phyloP scores from a whole-genome alignment of 148 eudicot genomes.

The Camellia sinensis region DNA sequence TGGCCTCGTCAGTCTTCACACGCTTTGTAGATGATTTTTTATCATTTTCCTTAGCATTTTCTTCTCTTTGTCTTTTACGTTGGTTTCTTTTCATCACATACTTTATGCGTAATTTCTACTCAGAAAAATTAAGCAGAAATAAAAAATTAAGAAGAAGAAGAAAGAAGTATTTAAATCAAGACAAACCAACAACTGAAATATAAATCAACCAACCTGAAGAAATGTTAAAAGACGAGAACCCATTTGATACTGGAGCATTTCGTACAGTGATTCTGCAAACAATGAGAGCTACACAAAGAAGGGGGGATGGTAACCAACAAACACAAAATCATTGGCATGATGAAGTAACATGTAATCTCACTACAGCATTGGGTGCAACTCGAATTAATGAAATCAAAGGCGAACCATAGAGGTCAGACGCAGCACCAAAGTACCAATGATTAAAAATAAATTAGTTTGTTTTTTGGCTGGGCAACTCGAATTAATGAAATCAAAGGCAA shows the following conservation, averaged over 20 bases:
- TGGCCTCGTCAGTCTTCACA: constrained; percentile 40
- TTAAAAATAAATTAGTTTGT: neutral
- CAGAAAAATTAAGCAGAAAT: neutral
- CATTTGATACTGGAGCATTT: constrained; percentile 97
- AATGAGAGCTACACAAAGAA: constrained; percentile 66
- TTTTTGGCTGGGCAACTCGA: too few relatives aligned
- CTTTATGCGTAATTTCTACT: constrained; percentile 67
- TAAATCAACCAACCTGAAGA: constrained; percentile 57
- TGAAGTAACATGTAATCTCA: neutral
- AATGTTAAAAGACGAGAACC: constrained; percentile 66
- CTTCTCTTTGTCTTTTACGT: constrained; percentile 78
- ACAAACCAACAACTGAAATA: constrained; percentile 3
- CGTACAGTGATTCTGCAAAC: constrained; percentile 90
- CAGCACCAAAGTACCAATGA: neutral
- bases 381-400: neutral
- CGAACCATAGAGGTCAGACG: neutral
- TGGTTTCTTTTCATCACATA: constrained; percentile 68
- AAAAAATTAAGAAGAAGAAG: neutral
- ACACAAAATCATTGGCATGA: neutral
- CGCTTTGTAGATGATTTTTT: constrained; percentile 57
- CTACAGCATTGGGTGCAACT: neutral
- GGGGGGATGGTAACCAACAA: neutral
- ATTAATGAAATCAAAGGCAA: neutral
- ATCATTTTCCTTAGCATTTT: constrained; percentile 42
- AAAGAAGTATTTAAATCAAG: neutral